Conservation (phyloP, 805 yeast genomes). For the Saccharomycodes ludwigii region DNA sequence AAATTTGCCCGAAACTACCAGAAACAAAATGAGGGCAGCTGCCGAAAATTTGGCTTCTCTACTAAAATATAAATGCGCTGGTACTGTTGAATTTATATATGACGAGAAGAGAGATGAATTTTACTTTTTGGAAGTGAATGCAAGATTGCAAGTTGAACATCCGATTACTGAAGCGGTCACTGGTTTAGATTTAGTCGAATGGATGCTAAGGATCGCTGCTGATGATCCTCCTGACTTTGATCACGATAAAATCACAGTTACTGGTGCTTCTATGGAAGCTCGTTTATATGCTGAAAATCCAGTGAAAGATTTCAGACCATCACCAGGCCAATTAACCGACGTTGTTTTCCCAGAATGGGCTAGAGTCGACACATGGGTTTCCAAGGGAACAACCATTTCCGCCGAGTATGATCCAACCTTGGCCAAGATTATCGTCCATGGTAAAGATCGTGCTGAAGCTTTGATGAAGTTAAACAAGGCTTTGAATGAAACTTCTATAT, state of each 20-base stretch:
- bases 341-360: slow-evolving; percentile 84
- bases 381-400: slow-evolving; percentile 73
- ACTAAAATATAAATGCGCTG: slow-evolving; percentile 91
- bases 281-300: slow-evolving; percentile 96
- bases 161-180: slow-evolving; percentile 95
- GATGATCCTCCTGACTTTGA: slow-evolving; percentile 73
- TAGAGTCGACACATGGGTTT: slow-evolving; percentile 90
- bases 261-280: slow-evolving; percentile 95
- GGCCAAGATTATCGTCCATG: slow-evolving; percentile 93
- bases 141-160: slow-evolving; percentile 95
- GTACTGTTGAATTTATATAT: slow-evolving; percentile 92
- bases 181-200: slow-evolving; percentile 88
- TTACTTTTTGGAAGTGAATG: slow-evolving; percentile 91
- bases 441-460: slow-evolving; percentile 79
- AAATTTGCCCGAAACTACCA: slow-evolving; percentile 68
- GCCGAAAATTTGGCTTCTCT: slow-evolving; percentile 73
- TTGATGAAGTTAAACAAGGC: slow-evolving; percentile 66
- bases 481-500: slow-evolving; percentile 70
- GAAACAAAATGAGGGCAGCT: slow-evolving; percentile 64
- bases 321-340: slow-evolving; percentile 88
- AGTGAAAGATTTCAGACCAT: slow-evolving; percentile 85
- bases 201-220: slow-evolving; percentile 93
- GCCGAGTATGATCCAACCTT: slow-evolving; percentile 95
- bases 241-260: slow-evolving; percentile 38
- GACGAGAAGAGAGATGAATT: slow-evolving; percentile 80